A percentile compares a stretch with the other conserved stretches of the same genome.
Evolutionary conservation across 148 eudicot species (phyloP).

Genomic region (Talinum fruticosum): DNA sequence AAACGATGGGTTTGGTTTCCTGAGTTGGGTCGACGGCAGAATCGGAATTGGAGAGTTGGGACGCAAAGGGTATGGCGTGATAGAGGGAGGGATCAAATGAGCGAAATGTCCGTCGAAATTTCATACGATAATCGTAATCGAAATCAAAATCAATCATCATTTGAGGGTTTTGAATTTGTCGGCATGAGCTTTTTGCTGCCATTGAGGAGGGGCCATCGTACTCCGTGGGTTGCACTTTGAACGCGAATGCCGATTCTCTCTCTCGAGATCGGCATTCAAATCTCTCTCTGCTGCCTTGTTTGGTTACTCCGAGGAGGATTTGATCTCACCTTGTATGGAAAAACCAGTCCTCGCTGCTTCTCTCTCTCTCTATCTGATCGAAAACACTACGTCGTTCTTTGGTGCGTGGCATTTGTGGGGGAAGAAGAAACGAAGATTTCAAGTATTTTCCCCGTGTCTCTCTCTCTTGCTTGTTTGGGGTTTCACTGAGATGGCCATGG

Average conservation of each 20-base stretch:
- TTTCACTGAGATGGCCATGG: slow-evolving; percentile 36
- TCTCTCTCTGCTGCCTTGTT: neutral
- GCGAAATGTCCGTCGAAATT: neutral
- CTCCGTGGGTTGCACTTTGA: neutral
- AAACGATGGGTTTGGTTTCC: neutral
- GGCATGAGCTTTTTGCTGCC: slow-evolving; percentile 4
- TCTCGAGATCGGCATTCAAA: slow-evolving; percentile 4
- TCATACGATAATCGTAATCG: too few relatives aligned
- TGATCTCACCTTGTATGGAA: neutral
- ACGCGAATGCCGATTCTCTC: slow-evolving; percentile 10
- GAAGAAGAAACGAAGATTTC: neutral
- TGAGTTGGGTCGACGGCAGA: neutral
- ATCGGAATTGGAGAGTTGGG: neutral
- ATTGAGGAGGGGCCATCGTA: neutral
- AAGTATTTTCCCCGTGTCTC: neutral
- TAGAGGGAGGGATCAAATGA: neutral
- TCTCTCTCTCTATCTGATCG: neutral
- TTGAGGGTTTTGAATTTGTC: slow-evolving; percentile 14
- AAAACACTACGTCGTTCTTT: neutral
- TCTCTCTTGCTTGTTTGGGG: slow-evolving; percentile 11
- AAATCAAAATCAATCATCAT: neutral
- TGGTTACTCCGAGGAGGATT: neutral
- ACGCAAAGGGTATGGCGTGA: slow-evolving; percentile 25
- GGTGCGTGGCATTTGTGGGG: neutral
- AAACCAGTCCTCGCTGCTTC: neutral